A percentile compares a stretch with the other conserved stretches of the same genome.
phyloP scores from a whole-genome alignment of 1,284 basidiomycete species.

The Leccinum huronense region DNA sequence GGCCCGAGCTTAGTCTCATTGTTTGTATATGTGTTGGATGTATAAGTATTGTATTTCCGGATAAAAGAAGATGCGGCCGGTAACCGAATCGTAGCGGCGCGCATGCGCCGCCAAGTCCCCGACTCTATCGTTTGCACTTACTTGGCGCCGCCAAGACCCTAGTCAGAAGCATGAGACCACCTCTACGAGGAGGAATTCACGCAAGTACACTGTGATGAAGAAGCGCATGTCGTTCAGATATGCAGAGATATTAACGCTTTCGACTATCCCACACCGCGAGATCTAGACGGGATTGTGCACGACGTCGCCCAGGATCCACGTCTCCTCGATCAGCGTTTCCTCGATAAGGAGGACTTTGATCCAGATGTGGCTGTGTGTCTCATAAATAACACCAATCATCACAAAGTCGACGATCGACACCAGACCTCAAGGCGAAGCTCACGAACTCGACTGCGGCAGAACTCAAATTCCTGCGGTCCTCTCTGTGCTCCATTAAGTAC shows the following conservation, averaged over 20 bases:
- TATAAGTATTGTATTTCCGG: too few relatives aligned
- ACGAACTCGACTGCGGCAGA: slow-evolving; percentile 81
- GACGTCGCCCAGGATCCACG: slow-evolving; percentile 46
- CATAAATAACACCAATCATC: not conserved
- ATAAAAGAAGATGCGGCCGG: too few relatives aligned
- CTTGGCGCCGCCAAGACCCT: too few relatives aligned
- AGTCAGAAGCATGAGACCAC: too few relatives aligned
- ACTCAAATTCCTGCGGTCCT: slow-evolving; percentile 69
- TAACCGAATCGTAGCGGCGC: too few relatives aligned
- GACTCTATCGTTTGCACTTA: too few relatives aligned
- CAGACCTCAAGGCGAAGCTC: slow-evolving; percentile 72
- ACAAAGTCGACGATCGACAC: slow-evolving; percentile 7
- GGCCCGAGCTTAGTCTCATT: too few relatives aligned
- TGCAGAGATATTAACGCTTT: slow-evolving; percentile 73
- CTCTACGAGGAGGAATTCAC: slow-evolving; percentile 32
- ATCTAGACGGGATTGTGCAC: slow-evolving; percentile 45
- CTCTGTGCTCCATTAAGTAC: slow-evolving; percentile 59
- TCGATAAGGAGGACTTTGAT: slow-evolving; percentile 78
- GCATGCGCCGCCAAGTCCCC: too few relatives aligned
- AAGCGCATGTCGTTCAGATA: slow-evolving; percentile 91
- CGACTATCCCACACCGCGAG: slow-evolving; percentile 51
- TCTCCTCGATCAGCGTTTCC: slow-evolving; percentile 52
- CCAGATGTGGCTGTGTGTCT: slow-evolving; percentile 69
- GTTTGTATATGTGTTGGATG: too few relatives aligned
- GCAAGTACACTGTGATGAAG: slow-evolving; percentile 84